Conservation (phyloP, 164 flowering plant genomes). For the Annona squamosa region DNA sequence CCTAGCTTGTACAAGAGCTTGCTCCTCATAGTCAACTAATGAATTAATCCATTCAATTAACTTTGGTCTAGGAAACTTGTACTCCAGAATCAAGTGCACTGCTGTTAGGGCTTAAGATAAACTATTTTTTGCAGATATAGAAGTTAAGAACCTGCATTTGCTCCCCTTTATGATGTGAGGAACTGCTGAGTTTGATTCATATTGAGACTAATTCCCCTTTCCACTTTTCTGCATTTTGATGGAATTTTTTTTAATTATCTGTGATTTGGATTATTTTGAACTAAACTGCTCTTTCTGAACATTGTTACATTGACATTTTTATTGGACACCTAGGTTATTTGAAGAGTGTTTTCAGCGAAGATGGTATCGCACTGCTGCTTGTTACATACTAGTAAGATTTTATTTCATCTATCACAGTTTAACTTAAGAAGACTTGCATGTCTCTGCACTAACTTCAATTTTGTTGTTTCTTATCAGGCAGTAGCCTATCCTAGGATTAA, state of each 20-base stretch:
- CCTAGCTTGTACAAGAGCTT: too few relatives aligned
- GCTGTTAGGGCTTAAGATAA: not conserved
- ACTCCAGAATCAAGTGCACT: not conserved
- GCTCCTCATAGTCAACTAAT: too few relatives aligned
- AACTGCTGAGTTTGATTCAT: not conserved
- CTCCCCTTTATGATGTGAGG: not conserved
- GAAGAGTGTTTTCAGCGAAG: constrained; percentile 96
- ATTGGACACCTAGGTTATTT: constrained; percentile 53
- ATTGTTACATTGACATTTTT: not conserved
- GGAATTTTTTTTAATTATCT: not conserved
- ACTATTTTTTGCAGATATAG: not conserved
- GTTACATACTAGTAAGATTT: constrained; percentile 88
- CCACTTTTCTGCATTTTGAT: not conserved
- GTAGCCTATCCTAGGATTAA: too few relatives aligned
- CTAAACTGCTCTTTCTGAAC: not conserved
- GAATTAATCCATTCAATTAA: too few relatives aligned
- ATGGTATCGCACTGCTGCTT: constrained; percentile 98
- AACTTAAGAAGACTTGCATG: too few relatives aligned
- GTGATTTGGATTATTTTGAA: not conserved
- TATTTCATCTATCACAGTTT: not conserved
- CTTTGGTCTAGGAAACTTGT: too few relatives aligned
- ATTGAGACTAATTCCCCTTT: not conserved
- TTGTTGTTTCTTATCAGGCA: too few relatives aligned
- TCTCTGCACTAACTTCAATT: too few relatives aligned
- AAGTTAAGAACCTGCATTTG: not conserved